phyloP scores from a whole-genome alignment of 1,284 basidiomycete genomes.

The Ganoderma leucocontextum region DNA sequence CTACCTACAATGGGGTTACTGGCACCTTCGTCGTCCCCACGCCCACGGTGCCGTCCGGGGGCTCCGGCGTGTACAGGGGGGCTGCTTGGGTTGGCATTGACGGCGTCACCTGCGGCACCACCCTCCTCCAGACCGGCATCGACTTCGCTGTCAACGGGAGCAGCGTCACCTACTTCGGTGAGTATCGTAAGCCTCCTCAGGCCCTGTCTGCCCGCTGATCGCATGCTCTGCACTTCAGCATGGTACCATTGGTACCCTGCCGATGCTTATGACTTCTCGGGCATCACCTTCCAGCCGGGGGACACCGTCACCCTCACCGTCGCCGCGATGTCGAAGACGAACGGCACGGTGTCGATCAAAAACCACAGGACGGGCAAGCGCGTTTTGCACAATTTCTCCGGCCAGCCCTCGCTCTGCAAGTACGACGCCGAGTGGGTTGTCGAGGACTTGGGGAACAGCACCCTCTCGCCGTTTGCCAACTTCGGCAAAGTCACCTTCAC shows the following conservation, averaged over 20 bases:
- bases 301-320: slow-evolving; percentile 39
- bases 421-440: slow-evolving; percentile 38
- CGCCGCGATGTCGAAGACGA: slow-evolving; percentile 37
- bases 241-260: slow-evolving; percentile 50
- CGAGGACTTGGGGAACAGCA: slow-evolving; percentile 45
- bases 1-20: slow-evolving; percentile 39
- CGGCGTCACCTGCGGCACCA: slow-evolving; percentile 27
- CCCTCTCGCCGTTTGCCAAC: slow-evolving; percentile 45
- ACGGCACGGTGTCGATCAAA: slow-evolving; percentile 41
- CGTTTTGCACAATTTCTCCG: slow-evolving; percentile 40
- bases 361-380: slow-evolving; percentile 42
- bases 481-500: slow-evolving; percentile 45
- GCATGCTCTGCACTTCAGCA: slow-evolving; percentile 30
- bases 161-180: slow-evolving; percentile 33
- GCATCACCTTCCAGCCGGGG: slow-evolving; percentile 42
- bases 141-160: slow-evolving; percentile 40
- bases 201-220: no score
- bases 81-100: slow-evolving; percentile 32
- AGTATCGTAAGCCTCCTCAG: neutral
- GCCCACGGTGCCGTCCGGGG: slow-evolving; percentile 37
- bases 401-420: slow-evolving; percentile 43
- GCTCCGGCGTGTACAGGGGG: slow-evolving; percentile 36
- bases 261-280: slow-evolving; percentile 40
- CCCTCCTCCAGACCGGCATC: slow-evolving; percentile 37
- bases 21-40: slow-evolving; percentile 45